phyloP scores from a whole-genome alignment of 306 rosid species.

The Potentilla sterilis region DNA sequence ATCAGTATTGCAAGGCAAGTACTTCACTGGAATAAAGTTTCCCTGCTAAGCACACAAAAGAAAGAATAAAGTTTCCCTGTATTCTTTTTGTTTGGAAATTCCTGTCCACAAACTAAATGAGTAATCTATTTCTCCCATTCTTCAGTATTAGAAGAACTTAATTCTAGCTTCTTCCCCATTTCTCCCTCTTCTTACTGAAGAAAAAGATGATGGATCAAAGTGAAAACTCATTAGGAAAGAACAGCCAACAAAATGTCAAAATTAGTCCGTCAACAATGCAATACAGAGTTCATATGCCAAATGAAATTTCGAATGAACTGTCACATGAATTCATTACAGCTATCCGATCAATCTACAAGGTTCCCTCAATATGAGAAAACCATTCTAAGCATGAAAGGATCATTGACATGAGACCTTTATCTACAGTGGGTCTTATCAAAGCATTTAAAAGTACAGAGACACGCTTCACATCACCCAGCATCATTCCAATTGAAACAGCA shows the following conservation, averaged over 20 bases:
- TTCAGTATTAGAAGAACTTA: neutral
- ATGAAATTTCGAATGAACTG: slow-evolving; percentile 24
- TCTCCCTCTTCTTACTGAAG: neutral
- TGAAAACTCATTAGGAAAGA: slow-evolving; percentile 1
- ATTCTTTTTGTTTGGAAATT: neutral
- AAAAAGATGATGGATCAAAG: neutral
- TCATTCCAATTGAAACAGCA: slow-evolving; percentile 14
- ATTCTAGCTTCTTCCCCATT: neutral
- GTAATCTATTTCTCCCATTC: neutral
- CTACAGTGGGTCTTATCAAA: slow-evolving; percentile 44
- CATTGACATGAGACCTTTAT: slow-evolving; percentile 37
- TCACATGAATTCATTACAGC: slow-evolving; percentile 29
- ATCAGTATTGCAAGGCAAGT: neutral
- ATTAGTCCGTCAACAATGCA: neutral
- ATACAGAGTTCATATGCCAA: slow-evolving; percentile 24
- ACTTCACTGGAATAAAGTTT: neutral
- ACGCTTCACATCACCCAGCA: slow-evolving; percentile 21
- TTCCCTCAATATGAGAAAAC: slow-evolving; percentile 34
- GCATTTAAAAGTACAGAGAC: slow-evolving; percentile 40
- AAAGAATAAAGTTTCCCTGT: slow-evolving; percentile 18
- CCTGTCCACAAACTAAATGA: neutral
- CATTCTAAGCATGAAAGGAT: slow-evolving; percentile 30
- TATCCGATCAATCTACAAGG: slow-evolving; percentile 29
- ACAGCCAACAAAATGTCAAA: neutral
- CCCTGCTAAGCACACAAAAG: neutral